Base-by-base conservation (phyloP, 768 basidiomycete genomes). In the Postia placenta region DNA sequence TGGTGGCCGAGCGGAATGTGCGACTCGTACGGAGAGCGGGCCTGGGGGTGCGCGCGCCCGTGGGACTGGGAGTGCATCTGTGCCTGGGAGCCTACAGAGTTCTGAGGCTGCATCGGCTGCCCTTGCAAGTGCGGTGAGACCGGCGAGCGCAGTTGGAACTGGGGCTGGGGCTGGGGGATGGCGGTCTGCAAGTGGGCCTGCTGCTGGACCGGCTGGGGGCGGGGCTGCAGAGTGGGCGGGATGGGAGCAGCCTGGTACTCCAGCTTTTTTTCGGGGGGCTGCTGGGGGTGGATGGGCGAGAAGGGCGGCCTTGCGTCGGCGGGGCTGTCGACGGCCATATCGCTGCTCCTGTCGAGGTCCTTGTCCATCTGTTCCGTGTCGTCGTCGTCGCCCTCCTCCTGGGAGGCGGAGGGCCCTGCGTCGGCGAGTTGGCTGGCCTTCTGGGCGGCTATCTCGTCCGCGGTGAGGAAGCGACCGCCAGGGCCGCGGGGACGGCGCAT, bases 401-500 rank as follows among this genome's bases (percentile, higher is more conserved):
- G 58, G 30, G 60, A 57, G n/a, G 48, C 58, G 28, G 65, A 65
- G 15, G 69, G 61, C n/a, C 64, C 68, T 2, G 65, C 59, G 27
- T 66, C 67, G 17, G 61, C 64, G 9, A 60, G 59, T 20, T 69
- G 65, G 3, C 66, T 54, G 11, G 72, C 68, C 56, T 86, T 86
- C 62, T 89, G 86, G 0, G 88, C 86, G 0, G 89, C 88, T 42
- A 94, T 93, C 67, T 98, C 94, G 17, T 93, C 92, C 44, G 93
- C 91, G 6, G 94, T 98, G 60, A 98, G 83, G 72, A 99, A 99
- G 37, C 96, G 83, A 20, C 96, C 96, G 11, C 96, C 96, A 20
- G 96, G 95, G 4, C 96, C 96, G 48, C 96, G 79, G 14, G 96
- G 96, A 17, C 96, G 82, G 39, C 93, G 85, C 87, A 97, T 94